Evolutionary conservation across 2,329 filamentous ascomycete genomes (phyloP), one percentile per base, ranked within the genome.

Genomic region (Fusarium newnesense): DNA sequence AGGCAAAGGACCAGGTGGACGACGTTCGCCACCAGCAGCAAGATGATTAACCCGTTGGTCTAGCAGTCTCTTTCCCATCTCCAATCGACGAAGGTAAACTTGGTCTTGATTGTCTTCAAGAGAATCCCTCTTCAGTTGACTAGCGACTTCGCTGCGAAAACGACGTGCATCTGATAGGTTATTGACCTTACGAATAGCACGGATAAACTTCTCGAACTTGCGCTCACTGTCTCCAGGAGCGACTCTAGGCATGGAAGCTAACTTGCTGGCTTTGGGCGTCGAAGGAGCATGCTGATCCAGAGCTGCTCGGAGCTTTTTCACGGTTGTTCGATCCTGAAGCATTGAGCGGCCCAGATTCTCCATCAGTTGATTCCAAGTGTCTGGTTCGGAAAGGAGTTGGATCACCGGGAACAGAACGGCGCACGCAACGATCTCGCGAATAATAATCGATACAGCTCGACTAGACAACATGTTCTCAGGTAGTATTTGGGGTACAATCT

Each of bases 341-440:
- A 97, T 92, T 32, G 93, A 92, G 56, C 94, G 91, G 24, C 95
- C 93, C 82, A 92, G 94, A 63, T 92, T 95, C 82, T 98, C 96
- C 87, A 98, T 94, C 67, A 97, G 83, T 81, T 98, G 95, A 78
- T 99, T 98, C 96, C 96, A 99, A 13, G 93, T 97, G 83, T 99
- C 97, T 3, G 97, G 95, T 76, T 99, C 96, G 9, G 94, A 90
- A 24, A 99, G 85, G 70, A 95, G 85, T 76, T 92, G 91, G 79
- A 98, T 87, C 28, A 97, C 85, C 2, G 96, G 96, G 46, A 91
- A 91, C 42, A 99, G 85, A 43, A 99, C 92, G n/a, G 94, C 94
- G 81, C 96, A 98, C 28, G 94, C 88, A n/a, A 98, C 90, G 69
- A 99, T 92, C 83, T 99, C 97, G 76, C 93, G 91, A 67, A 98